Evolutionary conservation across 768 basidiomycete genomes (phyloP).

Genomic region (Rhizopogon roseolus): DNA sequence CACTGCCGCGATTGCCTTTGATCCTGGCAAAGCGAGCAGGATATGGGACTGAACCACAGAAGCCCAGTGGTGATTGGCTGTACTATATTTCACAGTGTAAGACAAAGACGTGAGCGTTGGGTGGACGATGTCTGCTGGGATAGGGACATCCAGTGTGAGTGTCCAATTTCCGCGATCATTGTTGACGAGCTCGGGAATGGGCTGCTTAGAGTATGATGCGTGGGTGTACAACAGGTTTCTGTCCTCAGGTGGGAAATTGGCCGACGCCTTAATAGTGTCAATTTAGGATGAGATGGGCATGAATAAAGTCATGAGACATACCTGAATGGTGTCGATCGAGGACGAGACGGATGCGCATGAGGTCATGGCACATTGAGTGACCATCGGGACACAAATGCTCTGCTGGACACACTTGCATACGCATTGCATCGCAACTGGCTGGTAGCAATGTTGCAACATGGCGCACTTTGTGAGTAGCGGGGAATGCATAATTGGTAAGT

Average conservation of each 20-base stretch:
- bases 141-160: not conserved
- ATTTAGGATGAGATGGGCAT: not conserved
- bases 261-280: not conserved
- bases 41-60: not conserved
- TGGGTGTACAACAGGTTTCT: not conserved
- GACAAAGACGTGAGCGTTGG: not conserved
- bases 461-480: too few species aligned
- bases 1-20: not conserved
- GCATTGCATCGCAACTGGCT: not conserved
- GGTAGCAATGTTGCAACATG: too few species aligned
- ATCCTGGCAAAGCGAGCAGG: not conserved
- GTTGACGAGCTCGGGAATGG: not conserved
- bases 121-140: not conserved
- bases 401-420: not conserved
- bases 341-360: not conserved
- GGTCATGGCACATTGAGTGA: not conserved
- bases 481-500: too few species aligned
- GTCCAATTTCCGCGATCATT: not conserved
- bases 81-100: not conserved
- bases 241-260: not conserved
- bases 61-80: not conserved
- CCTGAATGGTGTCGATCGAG: not conserved
- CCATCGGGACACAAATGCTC: not conserved
- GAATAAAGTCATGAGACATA: not conserved
- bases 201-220: not conserved